Conservation (phyloP, 148 eudicot genomes). For the Rhododendron henanense region DNA sequence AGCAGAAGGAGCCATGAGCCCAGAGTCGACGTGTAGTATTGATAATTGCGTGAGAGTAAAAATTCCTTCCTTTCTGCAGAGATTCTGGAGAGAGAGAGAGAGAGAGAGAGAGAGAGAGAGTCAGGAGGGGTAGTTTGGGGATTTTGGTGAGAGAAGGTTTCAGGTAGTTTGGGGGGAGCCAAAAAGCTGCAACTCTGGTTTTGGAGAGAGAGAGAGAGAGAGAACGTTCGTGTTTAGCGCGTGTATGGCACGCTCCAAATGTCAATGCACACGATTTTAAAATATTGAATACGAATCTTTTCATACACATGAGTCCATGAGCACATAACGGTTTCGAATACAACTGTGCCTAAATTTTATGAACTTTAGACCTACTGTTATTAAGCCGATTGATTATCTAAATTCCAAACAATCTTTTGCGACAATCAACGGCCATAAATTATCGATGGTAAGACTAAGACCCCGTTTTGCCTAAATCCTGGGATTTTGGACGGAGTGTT, state of each 20-base stretch:
- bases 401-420: no score
- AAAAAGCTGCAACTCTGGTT: not conserved
- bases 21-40: not conserved
- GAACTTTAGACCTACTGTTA: no score
- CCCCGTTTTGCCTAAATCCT: no score
- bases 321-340: no score
- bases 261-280: no score
- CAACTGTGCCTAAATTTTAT: no score
- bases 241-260: not conserved
- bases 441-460: no score
- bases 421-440: no score
- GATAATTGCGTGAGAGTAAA: not conserved
- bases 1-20: not conserved
- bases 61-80: not conserved
- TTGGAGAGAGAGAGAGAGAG: not conserved
- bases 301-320: no score
- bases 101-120: not conserved
- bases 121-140: not conserved
- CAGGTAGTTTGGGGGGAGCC: not conserved
- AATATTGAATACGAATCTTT: no score
- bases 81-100: not conserved
- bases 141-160: not conserved
- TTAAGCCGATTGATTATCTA: no score
- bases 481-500: no score
- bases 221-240: not conserved